A percentile compares a stretch with the other conserved stretches of the same genome.
Evolutionary conservation across 306 rosid species (phyloP).

Genomic region (Arachis stenosperma): DNA sequence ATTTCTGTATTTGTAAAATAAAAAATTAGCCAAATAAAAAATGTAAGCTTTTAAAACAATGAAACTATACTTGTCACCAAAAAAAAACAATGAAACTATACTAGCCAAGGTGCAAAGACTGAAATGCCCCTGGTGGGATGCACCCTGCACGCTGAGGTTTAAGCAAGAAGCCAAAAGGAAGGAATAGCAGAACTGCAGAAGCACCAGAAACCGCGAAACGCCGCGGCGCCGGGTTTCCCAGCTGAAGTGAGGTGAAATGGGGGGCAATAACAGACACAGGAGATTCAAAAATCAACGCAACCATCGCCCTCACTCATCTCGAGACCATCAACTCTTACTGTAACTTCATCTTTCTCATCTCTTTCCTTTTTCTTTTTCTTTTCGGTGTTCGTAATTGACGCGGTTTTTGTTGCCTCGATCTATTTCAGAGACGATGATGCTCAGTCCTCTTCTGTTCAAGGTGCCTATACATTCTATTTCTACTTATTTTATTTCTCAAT

Average conservation of each 20-base stretch:
- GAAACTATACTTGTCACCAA: too few relatives aligned
- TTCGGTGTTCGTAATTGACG: not conserved
- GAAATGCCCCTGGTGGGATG: too few relatives aligned
- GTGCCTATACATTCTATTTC: constrained; percentile 36
- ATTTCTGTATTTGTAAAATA: too few relatives aligned
- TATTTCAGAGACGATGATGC: constrained; percentile 58
- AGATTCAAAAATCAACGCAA: constrained; percentile 59
- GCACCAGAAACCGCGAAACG: too few relatives aligned
- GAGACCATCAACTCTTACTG: constrained; percentile 53
- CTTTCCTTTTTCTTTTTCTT: not conserved
- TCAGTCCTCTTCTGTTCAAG: constrained; percentile 59
- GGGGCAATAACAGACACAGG: constrained; percentile 63
- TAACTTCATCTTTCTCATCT: constrained; percentile 29
- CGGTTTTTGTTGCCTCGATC: constrained; percentile 27
- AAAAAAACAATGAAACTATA: too few relatives aligned
- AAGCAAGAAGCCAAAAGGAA: too few relatives aligned
- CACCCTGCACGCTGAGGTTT: too few relatives aligned
- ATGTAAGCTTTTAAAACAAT: too few relatives aligned
- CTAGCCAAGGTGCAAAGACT: too few relatives aligned
- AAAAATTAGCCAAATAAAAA: too few relatives aligned
- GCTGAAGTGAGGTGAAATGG: constrained; percentile 42
- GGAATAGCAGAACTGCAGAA: too few relatives aligned
- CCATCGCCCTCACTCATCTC: constrained; percentile 58
- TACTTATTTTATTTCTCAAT: not conserved
- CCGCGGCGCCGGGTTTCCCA: not conserved